Percentiles rank a stretch among this genome's conserved stretches.
These are phyloP conservation scores for Clavispora vitiphila DNA, from an alignment of 805 yeast genomes.

Conservation along the genomic window DNA sequence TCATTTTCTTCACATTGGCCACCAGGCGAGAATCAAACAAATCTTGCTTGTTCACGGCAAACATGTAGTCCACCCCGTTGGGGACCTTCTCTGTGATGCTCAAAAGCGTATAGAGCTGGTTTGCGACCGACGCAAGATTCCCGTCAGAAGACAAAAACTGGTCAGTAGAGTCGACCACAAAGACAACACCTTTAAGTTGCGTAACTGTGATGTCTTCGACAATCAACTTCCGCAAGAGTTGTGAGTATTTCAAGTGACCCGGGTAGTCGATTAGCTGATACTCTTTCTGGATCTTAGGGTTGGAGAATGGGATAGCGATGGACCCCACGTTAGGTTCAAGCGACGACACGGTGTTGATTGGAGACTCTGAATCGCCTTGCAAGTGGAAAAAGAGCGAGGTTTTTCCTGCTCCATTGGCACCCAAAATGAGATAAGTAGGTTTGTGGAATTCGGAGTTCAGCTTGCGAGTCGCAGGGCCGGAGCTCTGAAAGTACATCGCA, in stretches of 20 bases:
- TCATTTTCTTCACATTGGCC: constrained; percentile 48
- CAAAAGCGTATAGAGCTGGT: constrained; percentile 55
- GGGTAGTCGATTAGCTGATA: constrained; percentile 73
- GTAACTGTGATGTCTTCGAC: constrained; percentile 32
- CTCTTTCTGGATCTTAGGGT: constrained; percentile 30
- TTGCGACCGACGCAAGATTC: constrained; percentile 42
- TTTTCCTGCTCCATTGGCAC: constrained; percentile 64
- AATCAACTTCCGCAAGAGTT: constrained; percentile 48
- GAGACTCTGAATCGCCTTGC: constrained; percentile 1
- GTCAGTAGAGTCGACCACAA: constrained; percentile 71
- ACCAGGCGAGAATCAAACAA: constrained; percentile 77
- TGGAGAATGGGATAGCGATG: constrained; percentile 31
- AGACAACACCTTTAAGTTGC: constrained; percentile 63
- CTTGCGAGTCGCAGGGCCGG: background rate
- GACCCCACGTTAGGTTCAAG: constrained; percentile 30
- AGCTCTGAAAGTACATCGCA: constrained; percentile 6
- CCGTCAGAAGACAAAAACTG: constrained; percentile 40
- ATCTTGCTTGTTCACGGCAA: constrained; percentile 85
- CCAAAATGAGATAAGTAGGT: constrained; percentile 61
- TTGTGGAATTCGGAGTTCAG: constrained; percentile 17
- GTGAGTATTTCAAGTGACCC: constrained; percentile 75
- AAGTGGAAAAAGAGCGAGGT: constrained; percentile 48
- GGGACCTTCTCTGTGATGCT: constrained; percentile 57
- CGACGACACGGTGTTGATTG: constrained; percentile 30
- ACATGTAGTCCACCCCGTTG: constrained; percentile 65